These are phyloP conservation scores for Glomus cerebriforme DNA, from an alignment of 192 early-diverging fungal species.

Conservation along the genomic window DNA sequence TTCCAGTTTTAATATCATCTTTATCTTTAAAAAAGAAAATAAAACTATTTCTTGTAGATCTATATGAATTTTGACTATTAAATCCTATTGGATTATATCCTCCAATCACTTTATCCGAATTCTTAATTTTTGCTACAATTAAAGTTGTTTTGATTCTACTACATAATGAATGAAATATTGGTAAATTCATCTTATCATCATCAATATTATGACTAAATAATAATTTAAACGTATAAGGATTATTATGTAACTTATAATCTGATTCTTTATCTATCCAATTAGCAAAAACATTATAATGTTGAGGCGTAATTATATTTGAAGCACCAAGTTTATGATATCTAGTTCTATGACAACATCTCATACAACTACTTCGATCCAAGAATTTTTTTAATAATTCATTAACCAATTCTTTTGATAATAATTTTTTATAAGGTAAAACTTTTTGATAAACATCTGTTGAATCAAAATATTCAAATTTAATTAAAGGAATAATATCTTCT, in stretches of 20 bases:
- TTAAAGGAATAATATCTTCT: background rate
- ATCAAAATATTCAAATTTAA: background rate
- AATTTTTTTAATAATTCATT: background rate
- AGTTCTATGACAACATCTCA: background rate
- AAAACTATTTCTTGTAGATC: background rate
- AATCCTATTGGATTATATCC: background rate
- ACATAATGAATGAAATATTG: background rate
- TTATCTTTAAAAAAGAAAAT: background rate
- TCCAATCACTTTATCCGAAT: background rate
- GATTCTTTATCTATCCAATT: background rate
- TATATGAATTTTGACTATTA: background rate
- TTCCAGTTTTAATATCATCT: background rate
- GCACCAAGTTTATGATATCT: background rate
- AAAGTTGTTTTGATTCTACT: background rate
- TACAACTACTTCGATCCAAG: background rate
- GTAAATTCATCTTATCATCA: background rate
- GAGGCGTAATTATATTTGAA: background rate
- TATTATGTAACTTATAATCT: background rate
- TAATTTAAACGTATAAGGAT: background rate
- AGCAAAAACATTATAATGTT: background rate
- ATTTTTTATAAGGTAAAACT: background rate
- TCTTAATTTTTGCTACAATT: background rate
- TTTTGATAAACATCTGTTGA: background rate
- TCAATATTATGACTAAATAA: background rate
- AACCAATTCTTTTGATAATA: background rate